Conservation (phyloP, 768 basidiomycete genomes). For the Lactarius hengduanensis region DNA sequence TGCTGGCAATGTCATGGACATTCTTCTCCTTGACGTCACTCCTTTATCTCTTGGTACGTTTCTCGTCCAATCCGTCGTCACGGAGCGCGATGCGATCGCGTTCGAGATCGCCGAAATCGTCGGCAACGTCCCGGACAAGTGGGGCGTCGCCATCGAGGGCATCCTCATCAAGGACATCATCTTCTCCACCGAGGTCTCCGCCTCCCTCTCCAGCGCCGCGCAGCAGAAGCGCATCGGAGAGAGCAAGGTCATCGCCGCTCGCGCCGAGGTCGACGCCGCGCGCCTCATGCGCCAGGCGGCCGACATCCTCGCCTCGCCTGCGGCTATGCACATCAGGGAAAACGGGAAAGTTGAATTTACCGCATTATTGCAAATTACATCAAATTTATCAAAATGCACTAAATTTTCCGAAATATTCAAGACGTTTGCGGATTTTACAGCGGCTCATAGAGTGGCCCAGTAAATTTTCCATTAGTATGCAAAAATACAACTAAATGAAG, state of each 20-base stretch:
- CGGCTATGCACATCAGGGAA: too few relatives aligned
- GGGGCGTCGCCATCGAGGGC: constrained; percentile 96
- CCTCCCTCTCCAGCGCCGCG: constrained; percentile 90
- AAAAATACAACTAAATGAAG: too few relatives aligned
- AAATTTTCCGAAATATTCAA: too few relatives aligned
- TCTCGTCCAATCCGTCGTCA: constrained; percentile 87
- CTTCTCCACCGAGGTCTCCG: constrained; percentile 87
- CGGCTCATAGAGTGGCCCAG: too few relatives aligned
- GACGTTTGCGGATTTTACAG: too few relatives aligned
- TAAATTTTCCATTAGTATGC: too few relatives aligned
- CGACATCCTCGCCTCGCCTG: constrained; percentile 90
- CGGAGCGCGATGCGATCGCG: constrained; percentile 95
- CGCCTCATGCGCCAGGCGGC: constrained; percentile 96
- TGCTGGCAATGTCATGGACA: too few relatives aligned
- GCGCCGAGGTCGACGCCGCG: constrained; percentile 94
- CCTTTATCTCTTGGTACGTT: too few relatives aligned
- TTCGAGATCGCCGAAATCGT: constrained; percentile 97
- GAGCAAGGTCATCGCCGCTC: constrained; percentile 92
- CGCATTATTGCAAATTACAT: too few relatives aligned
- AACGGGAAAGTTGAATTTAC: too few relatives aligned
- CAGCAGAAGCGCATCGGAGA: constrained; percentile 98
- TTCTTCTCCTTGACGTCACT: too few relatives aligned
- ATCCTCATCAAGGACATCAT: constrained; percentile 96
- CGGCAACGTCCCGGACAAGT: constrained; percentile 87
- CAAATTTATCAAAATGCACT: too few relatives aligned